Base-by-base conservation (phyloP, 78 protist species). In the Trichosphaerium sp. region DNA sequence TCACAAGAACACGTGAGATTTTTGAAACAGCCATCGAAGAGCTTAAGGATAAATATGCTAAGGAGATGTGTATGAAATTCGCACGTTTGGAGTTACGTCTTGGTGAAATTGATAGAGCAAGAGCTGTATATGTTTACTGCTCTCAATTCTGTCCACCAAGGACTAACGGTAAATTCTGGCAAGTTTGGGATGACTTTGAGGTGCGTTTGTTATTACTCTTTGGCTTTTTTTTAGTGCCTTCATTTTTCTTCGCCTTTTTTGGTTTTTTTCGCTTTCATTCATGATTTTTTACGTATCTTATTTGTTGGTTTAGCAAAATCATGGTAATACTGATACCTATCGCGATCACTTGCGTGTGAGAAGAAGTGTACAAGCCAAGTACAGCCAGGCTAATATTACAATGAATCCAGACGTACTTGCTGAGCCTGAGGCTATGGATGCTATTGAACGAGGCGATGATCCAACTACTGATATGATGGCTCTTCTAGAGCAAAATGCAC, bases 51-150 rank as follows among this genome's bases (percentile, higher is more conserved):
- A 78, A 75, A 25, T 32, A 61, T 28, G 71, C 74, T 23, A 43
- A 62, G 38, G 79, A 72, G 23, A 76, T 94, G 80, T 85, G 89
- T 40, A 6, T 88, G 37, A 28, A 69, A 29, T 96, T 76, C 38
- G 97, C 97, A 7, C 77, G 66, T 6, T 68, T 95, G 59, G 99
- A 96, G 75, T 55, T 66, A 31, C 67, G 78, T 23, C 75, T 95
- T 34, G 98, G 99, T 26, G 99, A 95, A 65, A 69, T 96, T 57
- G 99, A 94, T 59, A 83, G 99, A 0, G 98, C 99, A 4, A 75
- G 99, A n/a, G 78, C 85, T 35, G 51, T 96, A 25, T 94, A 68
- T 72, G 7, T 65, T 23, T 89, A 92, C 67, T 88, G 83, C 41
- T 64, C 95, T 1, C 97, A 95, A 71, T 76, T 74, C 65, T 52